These are phyloP conservation scores for Pythium coloratum DNA, from an alignment of 352 stramenopile species.

Conservation along the genomic window DNA sequence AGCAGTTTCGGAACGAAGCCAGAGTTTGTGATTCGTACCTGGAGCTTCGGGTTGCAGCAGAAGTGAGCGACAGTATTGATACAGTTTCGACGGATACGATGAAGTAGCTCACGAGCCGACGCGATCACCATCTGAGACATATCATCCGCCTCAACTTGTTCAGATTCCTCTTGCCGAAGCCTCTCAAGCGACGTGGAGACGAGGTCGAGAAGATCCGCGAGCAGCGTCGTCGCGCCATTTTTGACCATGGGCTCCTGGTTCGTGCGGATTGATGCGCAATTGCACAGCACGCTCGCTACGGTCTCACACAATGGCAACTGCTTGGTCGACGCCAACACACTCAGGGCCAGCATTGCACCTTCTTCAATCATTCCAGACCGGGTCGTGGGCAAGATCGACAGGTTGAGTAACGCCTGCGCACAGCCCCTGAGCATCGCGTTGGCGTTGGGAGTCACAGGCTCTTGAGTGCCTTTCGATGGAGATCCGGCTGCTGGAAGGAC, in stretches of 20 bases:
- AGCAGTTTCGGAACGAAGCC: constrained; percentile 61
- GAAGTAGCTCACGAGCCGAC: constrained; percentile 8
- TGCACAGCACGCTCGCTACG: constrained; percentile 37
- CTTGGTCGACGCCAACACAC: constrained; percentile 40
- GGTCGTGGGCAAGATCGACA: constrained; percentile 79
- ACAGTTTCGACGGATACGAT: constrained; percentile 43
- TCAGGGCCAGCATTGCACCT: constrained; percentile 55
- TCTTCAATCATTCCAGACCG: constrained; percentile 74
- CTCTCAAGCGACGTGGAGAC: constrained; percentile 19
- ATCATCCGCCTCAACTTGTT: neutral
- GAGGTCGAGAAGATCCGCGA: constrained; percentile 32
- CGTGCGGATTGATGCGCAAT: constrained; percentile 37
- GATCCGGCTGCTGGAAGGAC: constrained; percentile 6
- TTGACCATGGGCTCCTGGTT: constrained; percentile 49
- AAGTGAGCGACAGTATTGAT: constrained; percentile 63
- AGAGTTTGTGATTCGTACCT: constrained; percentile 50
- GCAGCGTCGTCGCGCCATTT: constrained; percentile 29
- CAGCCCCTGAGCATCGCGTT: constrained; percentile 26
- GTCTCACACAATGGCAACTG: constrained; percentile 29
- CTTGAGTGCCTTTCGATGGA: neutral
- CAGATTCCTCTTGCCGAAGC: constrained; percentile 14
- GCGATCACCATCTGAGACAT: neutral
- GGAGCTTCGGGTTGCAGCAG: constrained; percentile 74
- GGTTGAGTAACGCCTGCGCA: constrained; percentile 67
- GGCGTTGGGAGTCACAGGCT: neutral